Evolutionary conservation across 371 early-diverging fungal genomes (phyloP).

Genomic region (Nematocida minor): DNA sequence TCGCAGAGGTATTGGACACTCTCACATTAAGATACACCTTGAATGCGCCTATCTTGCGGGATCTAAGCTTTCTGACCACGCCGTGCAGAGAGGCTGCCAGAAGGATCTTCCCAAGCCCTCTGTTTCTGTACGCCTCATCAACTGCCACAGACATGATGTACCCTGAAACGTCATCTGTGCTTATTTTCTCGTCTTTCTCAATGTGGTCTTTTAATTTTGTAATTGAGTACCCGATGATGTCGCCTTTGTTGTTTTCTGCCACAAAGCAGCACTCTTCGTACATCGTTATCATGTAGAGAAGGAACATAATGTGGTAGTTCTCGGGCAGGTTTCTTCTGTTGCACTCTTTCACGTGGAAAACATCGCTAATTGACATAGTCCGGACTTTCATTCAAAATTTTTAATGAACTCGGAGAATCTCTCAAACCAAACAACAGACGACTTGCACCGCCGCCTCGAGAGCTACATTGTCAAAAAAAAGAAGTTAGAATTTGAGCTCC

Average conservation of each 20-base stretch:
- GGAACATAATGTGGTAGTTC: constrained; percentile 19
- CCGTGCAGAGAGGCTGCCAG: constrained; percentile 3
- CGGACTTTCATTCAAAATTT: constrained; percentile 23
- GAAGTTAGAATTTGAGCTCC: constrained; percentile 30
- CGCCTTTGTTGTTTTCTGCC: constrained; percentile 15
- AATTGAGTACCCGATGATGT: constrained; percentile 20
- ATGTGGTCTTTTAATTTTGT: constrained; percentile 15
- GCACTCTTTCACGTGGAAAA: constrained; percentile 31
- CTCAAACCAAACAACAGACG: constrained; percentile 36
- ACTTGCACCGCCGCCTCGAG: constrained; percentile 27
- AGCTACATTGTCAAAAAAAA: constrained; percentile 31
- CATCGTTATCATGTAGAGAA: constrained; percentile 7
- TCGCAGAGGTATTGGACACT: neutral
- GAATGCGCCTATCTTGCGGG: neutral
- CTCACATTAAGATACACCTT: constrained; percentile 36
- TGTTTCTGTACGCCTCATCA: constrained; percentile 18
- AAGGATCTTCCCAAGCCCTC: constrained; percentile 18
- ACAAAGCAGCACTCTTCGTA: neutral
- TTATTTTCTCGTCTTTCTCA: constrained; percentile 3
- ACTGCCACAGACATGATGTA: constrained; percentile 27
- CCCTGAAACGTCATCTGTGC: neutral
- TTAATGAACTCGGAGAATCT: constrained; percentile 21
- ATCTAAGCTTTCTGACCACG: neutral
- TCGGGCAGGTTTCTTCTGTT: constrained; percentile 31
- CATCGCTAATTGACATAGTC: neutral